Percentiles rank a stretch among this genome's conserved stretches.
phyloP scores from a whole-genome alignment of 2,329 filamentous ascomycete genomes.

The Alternaria atra region DNA sequence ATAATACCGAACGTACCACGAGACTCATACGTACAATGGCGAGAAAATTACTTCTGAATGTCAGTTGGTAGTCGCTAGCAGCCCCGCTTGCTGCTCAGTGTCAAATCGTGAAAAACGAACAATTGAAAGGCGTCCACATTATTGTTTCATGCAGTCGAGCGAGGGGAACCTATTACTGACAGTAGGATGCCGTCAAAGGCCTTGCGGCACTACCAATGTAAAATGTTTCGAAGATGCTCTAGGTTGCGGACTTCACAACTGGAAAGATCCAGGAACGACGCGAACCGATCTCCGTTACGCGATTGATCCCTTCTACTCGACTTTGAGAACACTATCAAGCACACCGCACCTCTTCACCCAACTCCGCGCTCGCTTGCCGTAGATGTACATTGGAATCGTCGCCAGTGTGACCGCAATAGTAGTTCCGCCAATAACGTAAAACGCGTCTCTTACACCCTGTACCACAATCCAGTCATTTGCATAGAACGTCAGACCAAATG shows the following conservation, averaged over 20 bases:
- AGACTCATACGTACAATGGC: background rate
- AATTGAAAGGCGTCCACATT: background rate
- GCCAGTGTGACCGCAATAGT: slow-evolving; percentile 32
- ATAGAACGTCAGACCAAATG: slow-evolving; percentile 36
- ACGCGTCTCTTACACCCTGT: slow-evolving; percentile 31
- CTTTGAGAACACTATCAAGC: slow-evolving; percentile 28
- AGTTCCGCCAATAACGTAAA: slow-evolving; percentile 33
- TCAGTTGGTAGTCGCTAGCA: background rate
- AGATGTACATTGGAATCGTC: slow-evolving; percentile 40
- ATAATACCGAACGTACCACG: background rate
- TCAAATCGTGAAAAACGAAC: background rate
- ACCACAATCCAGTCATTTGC: slow-evolving; percentile 33
- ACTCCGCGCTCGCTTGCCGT: slow-evolving; percentile 33
- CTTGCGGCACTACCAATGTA: background rate
- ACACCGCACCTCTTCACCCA: slow-evolving; percentile 45
- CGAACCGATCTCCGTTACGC: background rate
- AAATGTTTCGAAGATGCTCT: background rate
- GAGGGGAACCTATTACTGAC: background rate
- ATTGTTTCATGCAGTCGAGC: background rate
- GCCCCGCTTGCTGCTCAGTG: background rate
- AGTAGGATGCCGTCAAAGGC: background rate
- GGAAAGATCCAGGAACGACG: background rate
- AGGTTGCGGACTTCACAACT: background rate
- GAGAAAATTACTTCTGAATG: slow-evolving; percentile 8
- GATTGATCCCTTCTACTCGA: background rate